Conservation (phyloP, 2,329 filamentous ascomycete genomes). For the Colletotrichum limetticola region DNA sequence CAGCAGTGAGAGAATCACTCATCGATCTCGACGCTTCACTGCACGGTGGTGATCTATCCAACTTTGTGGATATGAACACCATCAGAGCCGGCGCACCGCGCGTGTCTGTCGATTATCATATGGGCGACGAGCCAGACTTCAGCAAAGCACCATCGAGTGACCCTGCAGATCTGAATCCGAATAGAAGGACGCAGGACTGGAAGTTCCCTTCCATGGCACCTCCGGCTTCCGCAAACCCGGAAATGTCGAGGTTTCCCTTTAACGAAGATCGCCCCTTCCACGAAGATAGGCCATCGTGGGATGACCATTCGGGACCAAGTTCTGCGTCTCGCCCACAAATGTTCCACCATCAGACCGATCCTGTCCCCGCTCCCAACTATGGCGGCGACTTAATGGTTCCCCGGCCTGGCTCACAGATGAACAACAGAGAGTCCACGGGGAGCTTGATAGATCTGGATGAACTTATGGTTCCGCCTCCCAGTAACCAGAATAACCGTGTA, state of each 20-base stretch:
- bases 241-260: conserved; percentile 62
- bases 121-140: conserved; percentile 43
- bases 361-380: conserved; percentile 47
- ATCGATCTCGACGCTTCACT: conserved; percentile 74
- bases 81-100: conserved; percentile 62
- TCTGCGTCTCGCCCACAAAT: conserved; percentile 55
- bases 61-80: conserved; percentile 71
- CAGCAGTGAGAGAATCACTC: conserved; percentile 68
- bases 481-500: conserved; percentile 45
- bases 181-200: conserved; percentile 66
- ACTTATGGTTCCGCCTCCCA: conserved; percentile 49
- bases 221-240: conserved; percentile 63
- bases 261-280: conserved; percentile 36
- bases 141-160: conserved; percentile 66
- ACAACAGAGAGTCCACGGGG: conserved; percentile 49
- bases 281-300: conserved; percentile 21
- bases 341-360: conserved; percentile 63
- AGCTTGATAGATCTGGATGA: conserved; percentile 64
- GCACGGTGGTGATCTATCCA: conserved; percentile 64
- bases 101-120: conserved; percentile 57
- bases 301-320: conserved; percentile 42
- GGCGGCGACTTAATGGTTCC: conserved; percentile 31
- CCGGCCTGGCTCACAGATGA: conserved; percentile 44
- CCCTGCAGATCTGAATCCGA: conserved; percentile 63
- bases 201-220: conserved; percentile 66